Base-by-base conservation (phyloP, 345 rosid genomes). In the Pistacia vera region DNA sequence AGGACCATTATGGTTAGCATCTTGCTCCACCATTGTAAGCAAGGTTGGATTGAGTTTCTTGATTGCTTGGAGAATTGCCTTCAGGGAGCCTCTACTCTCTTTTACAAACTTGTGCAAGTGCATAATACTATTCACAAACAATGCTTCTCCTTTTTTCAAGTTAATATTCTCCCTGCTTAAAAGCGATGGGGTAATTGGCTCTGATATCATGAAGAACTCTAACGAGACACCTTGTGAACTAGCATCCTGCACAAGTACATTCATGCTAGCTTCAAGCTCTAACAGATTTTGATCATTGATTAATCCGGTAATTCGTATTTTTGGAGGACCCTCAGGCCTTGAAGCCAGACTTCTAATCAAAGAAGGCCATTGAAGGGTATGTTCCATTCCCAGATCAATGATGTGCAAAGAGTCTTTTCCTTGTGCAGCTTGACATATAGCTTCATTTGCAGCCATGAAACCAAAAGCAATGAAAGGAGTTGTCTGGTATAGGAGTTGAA, bases 1-100 rank as follows among this genome's bases (percentile, higher is more conserved):
- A 0, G 91, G 92, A 5, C 94, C 91, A 54, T 88, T 88, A 70
- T 90, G 94, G 81, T 84, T 90, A 5, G 92, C 91, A 65, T 90
- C 94, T 79, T 88, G 94, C 66, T 90, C 94, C 71, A 87, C 83
- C 56, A 87, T 82, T 0, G 90, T 90, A 10, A 90, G 70, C 75
- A 87, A 71, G 12, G 81, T 44, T n/a, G 91, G 94, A 2, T 72
- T 75, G 5, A 90, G 80, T 73, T 81, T 88, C 88, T 84, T 87
- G 78, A 90, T 83, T 38, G 89, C 89, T 79, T 87, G 94, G 51
- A 90, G 94, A 76, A 87, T 87, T 56, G 89, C 86, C 83, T 88
- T 84, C 80, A 90, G 88, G 48, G 84, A 86, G 56, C 92, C 89
- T 74, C 91, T 84, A 38, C 90, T 89, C 80, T 89, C 92, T 78